These are phyloP conservation scores for Acanthamoeba healyi DNA, from an alignment of 208 protist species.

Conservation along the genomic window DNA sequence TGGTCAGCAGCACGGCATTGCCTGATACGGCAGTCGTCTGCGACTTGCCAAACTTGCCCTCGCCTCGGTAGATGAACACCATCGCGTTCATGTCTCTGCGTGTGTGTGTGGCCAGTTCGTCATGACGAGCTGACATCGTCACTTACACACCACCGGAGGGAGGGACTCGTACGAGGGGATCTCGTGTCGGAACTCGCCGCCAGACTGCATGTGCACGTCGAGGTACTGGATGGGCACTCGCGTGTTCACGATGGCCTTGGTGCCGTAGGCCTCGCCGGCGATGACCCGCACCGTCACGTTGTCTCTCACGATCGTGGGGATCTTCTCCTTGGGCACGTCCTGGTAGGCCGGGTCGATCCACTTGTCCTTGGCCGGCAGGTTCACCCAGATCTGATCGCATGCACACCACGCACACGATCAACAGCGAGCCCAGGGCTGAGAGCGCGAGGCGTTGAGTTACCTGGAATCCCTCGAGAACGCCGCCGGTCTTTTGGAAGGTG, in stretches of 20 bases:
- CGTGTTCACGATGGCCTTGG: constrained; percentile 65
- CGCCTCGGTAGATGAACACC: constrained; percentile 83
- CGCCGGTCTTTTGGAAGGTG: constrained; percentile 79
- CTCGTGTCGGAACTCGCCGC: constrained; percentile 60
- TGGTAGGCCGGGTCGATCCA: constrained; percentile 89
- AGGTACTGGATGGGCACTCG: constrained; percentile 77
- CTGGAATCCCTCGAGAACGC: constrained; percentile 79
- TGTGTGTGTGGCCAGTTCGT: too few relatives aligned
- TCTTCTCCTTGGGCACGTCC: constrained; percentile 85
- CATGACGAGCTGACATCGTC: too few relatives aligned
- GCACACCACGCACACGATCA: not conserved
- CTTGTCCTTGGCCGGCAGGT: constrained; percentile 91
- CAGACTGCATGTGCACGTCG: constrained; percentile 76
- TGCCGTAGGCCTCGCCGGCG: constrained; percentile 78
- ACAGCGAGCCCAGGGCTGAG: not conserved
- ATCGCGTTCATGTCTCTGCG: constrained; percentile 77
- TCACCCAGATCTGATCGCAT: constrained; percentile 94
- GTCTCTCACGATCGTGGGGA: constrained; percentile 65
- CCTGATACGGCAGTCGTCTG: not conserved
- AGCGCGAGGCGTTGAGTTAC: not conserved
- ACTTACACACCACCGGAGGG: too few relatives aligned
- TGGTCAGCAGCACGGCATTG: constrained; percentile 51
- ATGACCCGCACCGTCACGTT: constrained; percentile 80
- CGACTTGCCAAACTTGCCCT: constrained; percentile 78
- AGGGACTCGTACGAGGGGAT: constrained; percentile 74